Evolutionary conservation across 352 stramenopile genomes (phyloP), one percentile per base, ranked within the genome.

Genomic region (Paralagenidium karlingii): DNA sequence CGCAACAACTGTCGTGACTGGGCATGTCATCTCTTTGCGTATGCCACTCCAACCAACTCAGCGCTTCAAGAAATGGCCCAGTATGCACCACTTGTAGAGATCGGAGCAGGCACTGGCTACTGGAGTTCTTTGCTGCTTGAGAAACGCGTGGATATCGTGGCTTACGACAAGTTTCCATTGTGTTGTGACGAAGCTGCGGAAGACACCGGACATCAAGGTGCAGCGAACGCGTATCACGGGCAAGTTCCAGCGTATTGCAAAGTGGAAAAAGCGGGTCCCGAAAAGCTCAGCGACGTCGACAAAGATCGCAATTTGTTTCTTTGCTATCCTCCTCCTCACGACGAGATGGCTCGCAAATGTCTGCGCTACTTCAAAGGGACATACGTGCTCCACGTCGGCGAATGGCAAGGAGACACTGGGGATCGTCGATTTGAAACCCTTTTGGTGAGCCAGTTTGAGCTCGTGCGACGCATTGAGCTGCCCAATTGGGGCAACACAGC

Each of bases 401-500:
- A 89, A 39, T 89, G 75, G 75, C 67, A 89, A 50, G 71, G 75
- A 16, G 71, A 85, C 42, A 84, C 75, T 9, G 75, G 59, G 13
- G 69, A 84, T 38, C 58, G 57, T 16, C 51, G 63, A 31, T 89
- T 86, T 32, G 75, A 89, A 43, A 63, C 52, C 7, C 64, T 68
- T 38, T 53, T 89, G 1, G 55, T 64, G 28, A 46, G 49, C n/a
- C 47, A 51, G 3, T 89, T 84, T 52, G 39, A 26, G 12, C 53
- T 85, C 2, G 55, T 68, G 34, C 47, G 69, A 34, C 58, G 83
- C 43, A 37, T 83, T 13, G 43, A 45, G 29, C 56, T 89, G 38
- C 75, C 75, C 12, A 89, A 86, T 39, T 89, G 71, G 71, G 67
- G 66, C 31, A 85, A 89, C 54, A 79, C 75, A 21, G 67, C 75